Evolutionary conservation across 495 filamentous ascomycete species (phyloP).

Genomic region (Eremomyces bilateralis): DNA sequence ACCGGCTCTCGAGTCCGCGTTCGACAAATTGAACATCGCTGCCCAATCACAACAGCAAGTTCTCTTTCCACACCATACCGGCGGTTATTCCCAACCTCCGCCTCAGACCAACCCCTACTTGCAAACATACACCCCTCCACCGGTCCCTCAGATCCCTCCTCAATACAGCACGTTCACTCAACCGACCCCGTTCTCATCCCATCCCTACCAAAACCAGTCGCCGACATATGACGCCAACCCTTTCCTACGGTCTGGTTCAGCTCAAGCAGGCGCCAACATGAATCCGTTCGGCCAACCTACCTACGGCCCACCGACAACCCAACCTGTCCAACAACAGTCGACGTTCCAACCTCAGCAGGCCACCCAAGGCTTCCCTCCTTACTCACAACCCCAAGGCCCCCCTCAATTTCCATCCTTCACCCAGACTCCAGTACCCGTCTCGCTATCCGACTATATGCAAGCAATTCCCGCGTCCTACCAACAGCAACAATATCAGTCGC

Average conservation of each 20-base stretch:
- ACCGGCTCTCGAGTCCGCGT: conserved; percentile 33
- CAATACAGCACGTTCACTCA: conserved; percentile 23
- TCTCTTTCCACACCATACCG: conserved; percentile 68
- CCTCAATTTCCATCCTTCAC: no score
- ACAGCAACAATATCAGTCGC: conserved; percentile 3
- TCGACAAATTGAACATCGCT: conserved; percentile 51
- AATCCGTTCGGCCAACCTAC: conserved; percentile 15
- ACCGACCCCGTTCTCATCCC: conserved; percentile 11
- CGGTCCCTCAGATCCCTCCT: conserved; percentile 30
- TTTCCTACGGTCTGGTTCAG: conserved; percentile 14
- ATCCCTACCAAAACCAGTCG: conserved; percentile 2
- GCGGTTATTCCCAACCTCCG: conserved; percentile 38
- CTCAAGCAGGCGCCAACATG: conserved; percentile 16
- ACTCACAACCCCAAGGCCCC: conserved; percentile 1
- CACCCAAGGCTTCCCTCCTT: conserved; percentile 1
- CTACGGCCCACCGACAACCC: conserved; percentile 4
- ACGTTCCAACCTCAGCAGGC: not conserved
- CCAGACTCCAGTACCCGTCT: no score
- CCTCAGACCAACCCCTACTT: conserved; percentile 20
- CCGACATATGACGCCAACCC: conserved; percentile 12
- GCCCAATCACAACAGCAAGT: conserved; percentile 32
- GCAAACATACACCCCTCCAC: conserved; percentile 31
- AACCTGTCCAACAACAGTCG: conserved; percentile 7
- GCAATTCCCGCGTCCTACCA: conserved; percentile 1
- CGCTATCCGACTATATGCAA: no score